Base-by-base conservation (phyloP, 805 yeast genomes). In the Lachancea nothofagi region DNA sequence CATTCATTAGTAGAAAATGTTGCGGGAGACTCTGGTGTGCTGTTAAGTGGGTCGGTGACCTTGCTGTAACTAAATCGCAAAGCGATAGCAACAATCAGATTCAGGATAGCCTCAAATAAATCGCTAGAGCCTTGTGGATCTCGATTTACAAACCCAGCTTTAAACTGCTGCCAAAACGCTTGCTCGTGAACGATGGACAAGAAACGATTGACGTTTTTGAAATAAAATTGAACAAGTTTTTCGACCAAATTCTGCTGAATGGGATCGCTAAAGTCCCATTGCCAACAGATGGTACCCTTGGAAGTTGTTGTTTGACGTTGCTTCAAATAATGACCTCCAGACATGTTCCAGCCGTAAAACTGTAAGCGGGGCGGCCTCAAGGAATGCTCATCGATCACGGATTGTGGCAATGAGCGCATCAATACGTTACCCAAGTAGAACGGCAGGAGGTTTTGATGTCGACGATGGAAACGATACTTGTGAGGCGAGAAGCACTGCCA, bases 331-430 rank as follows among this genome's bases (percentile, higher is more conserved):
- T 70, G 72, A 21, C 68, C 68, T 1, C 83, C 83, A n/a, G 72
- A 64, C 74, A 77, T 61, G 52, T 78, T 78, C 83, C 83, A 78
- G 12, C 81, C 83, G 49, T 74, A 78, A 36, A 68, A 72, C 51
- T 78, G 81, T n/a, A 69, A 62, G 33, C 83, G 56, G 4, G 83
- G 83, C n/a, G 72, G 44, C 9, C 58, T 49, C 10, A 75, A 63
- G 12, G 60, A 51, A 17, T 55, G 47, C 5, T 36, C 13, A 33
- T 59, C 57, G 41, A 61, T 57, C 13, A 65, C 63, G 5, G 57
- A 57, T 7, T 61, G 47, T 7, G 75, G 58, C 26, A 62, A 46
- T 8, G 59, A 47, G 42, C 57, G 57, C 42, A 67, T 45, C 9
- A 59, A 44, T 15, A 55, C 46, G 5, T 49, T 41, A 19, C 74